Evolutionary conservation across 805 yeast genomes (phyloP).

Genomic region (Wickerhamiella parazyma): DNA sequence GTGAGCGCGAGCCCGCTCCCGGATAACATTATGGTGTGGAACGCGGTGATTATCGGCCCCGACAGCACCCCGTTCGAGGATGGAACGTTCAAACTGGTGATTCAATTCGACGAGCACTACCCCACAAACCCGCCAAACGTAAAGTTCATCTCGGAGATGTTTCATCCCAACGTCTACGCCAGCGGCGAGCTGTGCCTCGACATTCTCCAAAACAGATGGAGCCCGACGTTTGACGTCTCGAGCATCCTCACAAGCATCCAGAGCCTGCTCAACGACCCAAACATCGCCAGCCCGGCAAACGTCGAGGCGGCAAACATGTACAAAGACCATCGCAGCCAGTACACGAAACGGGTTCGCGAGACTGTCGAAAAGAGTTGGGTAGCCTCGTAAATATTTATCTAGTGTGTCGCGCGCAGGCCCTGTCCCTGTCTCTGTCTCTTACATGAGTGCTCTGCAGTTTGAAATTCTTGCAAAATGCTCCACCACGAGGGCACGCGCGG

Average conservation of each 20-base stretch:
- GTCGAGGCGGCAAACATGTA: slow-evolving; percentile 94
- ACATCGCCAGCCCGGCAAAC: slow-evolving; percentile 91
- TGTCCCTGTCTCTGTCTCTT: not conserved
- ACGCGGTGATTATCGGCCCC: slow-evolving; percentile 96
- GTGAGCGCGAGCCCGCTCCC: slow-evolving; percentile 95
- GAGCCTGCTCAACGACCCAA: slow-evolving; percentile 79
- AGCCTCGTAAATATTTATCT: not conserved
- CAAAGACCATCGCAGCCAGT: slow-evolving; percentile 89
- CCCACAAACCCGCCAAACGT: slow-evolving; percentile 96
- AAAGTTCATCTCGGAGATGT: slow-evolving; percentile 84
- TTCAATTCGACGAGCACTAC: slow-evolving; percentile 92
- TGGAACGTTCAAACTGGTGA: slow-evolving; percentile 76
- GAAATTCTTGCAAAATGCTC: slow-evolving; percentile 32
- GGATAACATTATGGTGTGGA: slow-evolving; percentile 96
- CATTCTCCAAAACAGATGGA: slow-evolving; percentile 93
- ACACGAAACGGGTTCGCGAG: slow-evolving; percentile 79
- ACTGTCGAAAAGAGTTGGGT: slow-evolving; percentile 54
- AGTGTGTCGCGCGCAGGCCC: not conserved
- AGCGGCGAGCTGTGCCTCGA: slow-evolving; percentile 92
- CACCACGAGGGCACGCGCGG: slow-evolving; percentile 32
- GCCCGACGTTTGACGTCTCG: slow-evolving; percentile 95
- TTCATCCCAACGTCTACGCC: slow-evolving; percentile 95
- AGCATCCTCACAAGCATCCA: slow-evolving; percentile 89
- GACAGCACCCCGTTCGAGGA: slow-evolving; percentile 96
- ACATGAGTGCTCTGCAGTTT: slow-evolving; percentile 25